Evolutionary conservation across 106 monocot species (phyloP).

Genomic region (Apostasia ramifera): DNA sequence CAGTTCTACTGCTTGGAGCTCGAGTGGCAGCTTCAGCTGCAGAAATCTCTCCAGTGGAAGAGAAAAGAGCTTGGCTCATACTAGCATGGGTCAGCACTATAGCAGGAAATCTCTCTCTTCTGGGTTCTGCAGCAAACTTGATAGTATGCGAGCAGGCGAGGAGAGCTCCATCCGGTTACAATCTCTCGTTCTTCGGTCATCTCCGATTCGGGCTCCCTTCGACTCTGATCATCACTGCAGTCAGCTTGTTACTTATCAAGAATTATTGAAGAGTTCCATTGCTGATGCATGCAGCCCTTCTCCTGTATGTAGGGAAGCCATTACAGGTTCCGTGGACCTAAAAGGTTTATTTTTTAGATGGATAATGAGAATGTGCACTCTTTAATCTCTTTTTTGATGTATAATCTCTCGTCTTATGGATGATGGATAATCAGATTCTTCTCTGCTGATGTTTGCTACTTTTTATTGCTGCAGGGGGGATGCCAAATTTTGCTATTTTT

Average conservation of each 20-base stretch:
- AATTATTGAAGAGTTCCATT: constrained; percentile 6
- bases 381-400: too few relatives aligned
- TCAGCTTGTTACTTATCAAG: constrained; percentile 41
- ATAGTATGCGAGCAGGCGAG: constrained; percentile 68
- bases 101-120: constrained; percentile 54
- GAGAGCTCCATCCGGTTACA: constrained; percentile 34
- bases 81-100: constrained; percentile 72
- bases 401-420: too few relatives aligned
- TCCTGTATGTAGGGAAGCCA: too few relatives aligned
- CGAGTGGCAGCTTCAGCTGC: constrained; percentile 60
- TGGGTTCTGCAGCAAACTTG: constrained; percentile 64
- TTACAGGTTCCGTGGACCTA: too few relatives aligned
- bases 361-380: too few relatives aligned
- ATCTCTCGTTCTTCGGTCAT: constrained; percentile 46
- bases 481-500: too few relatives aligned
- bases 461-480: too few relatives aligned
- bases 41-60: constrained; percentile 31
- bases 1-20: constrained; percentile 62
- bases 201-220: constrained; percentile 57
- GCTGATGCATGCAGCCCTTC: too few relatives aligned
- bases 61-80: constrained; percentile 53
- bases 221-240: constrained; percentile 33
- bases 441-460: too few relatives aligned
- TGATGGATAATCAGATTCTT: too few relatives aligned
- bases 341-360: too few relatives aligned